Evolutionary conservation across 2,329 filamentous ascomycete genomes (phyloP).

Genomic region (Annulohypoxylon truncatum): DNA sequence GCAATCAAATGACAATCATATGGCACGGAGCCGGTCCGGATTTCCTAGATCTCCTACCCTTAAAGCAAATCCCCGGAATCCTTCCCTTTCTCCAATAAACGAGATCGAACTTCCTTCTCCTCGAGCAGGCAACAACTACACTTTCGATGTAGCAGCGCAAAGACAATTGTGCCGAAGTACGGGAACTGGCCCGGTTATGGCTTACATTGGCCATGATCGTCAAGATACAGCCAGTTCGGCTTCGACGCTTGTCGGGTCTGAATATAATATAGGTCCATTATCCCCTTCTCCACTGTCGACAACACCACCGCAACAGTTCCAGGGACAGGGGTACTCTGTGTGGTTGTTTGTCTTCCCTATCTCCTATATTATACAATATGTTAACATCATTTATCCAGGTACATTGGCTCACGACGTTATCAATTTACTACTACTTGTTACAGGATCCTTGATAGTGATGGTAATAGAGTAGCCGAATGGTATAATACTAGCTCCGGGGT

Average conservation of each 20-base stretch:
- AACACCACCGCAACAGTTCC: conserved; percentile 6
- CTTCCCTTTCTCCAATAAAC: conserved; percentile 30
- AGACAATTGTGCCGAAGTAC: not conserved
- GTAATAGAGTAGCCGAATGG: conserved; percentile 36
- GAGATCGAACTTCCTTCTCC: conserved; percentile 40
- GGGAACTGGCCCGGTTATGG: conserved; percentile 14
- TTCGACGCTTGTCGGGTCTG: not conserved
- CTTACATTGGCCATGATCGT: conserved; percentile 3
- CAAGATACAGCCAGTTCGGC: not conserved
- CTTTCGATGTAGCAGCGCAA: not conserved
- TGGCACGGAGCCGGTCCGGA: conserved; percentile 9
- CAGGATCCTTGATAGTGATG: conserved; percentile 21
- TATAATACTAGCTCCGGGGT: conserved; percentile 8
- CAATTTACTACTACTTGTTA: conserved; percentile 29
- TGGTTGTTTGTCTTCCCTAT: conserved; percentile 14
- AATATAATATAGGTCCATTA: not conserved
- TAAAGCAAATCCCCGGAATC: conserved; percentile 27
- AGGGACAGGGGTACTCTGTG: conserved; percentile 6
- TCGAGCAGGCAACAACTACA: not conserved
- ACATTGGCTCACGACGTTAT: conserved; percentile 20
- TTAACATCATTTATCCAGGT: conserved; percentile 13
- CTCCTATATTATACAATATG: not conserved
- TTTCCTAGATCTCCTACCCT: conserved; percentile 28
- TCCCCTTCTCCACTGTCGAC: not conserved
- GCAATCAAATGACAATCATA: not conserved